Evolutionary conservation across 352 stramenopile genomes (phyloP).

Genomic region (Phytopythium aichiense): DNA sequence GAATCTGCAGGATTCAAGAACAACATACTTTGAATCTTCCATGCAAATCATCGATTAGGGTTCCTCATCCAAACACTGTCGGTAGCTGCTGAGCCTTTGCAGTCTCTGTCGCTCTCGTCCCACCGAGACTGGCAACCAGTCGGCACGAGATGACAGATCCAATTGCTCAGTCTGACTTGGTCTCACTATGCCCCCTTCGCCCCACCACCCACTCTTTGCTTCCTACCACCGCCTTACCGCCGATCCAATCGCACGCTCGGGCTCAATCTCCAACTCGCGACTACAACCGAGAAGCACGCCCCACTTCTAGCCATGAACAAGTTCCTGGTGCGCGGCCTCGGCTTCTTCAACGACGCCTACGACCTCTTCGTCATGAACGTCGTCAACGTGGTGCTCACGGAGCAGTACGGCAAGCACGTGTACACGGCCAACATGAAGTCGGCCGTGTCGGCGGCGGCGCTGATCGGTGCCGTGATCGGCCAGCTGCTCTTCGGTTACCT

Average conservation of each 20-base stretch:
- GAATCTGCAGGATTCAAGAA: background rate
- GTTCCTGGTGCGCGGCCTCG: conserved; percentile 60
- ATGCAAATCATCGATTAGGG: background rate
- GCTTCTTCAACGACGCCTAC: conserved; percentile 79
- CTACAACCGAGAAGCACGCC: background rate
- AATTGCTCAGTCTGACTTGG: background rate
- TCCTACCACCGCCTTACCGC: background rate
- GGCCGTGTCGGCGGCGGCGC: conserved; percentile 35
- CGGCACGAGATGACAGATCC: background rate
- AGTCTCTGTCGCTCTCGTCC: background rate
- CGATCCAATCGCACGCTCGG: background rate
- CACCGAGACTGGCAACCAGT: background rate
- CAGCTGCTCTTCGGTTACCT: conserved; percentile 51
- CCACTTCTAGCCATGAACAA: conserved; percentile 4
- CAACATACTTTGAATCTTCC: background rate
- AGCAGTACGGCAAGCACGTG: conserved; percentile 57
- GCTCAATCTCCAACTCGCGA: background rate
- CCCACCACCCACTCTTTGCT: background rate
- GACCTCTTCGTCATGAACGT: conserved; percentile 83
- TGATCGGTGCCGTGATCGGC: conserved; percentile 49
- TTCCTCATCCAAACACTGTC: background rate
- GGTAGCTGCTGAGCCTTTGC: background rate
- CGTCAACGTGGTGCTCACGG: conserved; percentile 72
- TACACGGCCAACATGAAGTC: conserved; percentile 29
- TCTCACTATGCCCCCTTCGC: background rate